Evolutionary conservation across 768 basidiomycete species (phyloP).

Genomic region (Leccinum obscurum): DNA sequence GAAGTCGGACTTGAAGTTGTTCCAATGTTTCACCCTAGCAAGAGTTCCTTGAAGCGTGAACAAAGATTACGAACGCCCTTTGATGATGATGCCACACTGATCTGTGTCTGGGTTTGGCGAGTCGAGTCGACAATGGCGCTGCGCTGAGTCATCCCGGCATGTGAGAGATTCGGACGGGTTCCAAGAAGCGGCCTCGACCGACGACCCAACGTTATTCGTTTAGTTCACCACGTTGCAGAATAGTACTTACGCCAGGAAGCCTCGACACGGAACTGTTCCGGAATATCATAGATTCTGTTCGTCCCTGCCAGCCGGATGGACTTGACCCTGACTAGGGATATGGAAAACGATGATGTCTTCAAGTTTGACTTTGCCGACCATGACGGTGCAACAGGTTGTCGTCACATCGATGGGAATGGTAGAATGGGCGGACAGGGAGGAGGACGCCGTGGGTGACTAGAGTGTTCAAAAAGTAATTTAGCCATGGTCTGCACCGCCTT

Average conservation of each 20-base stretch:
- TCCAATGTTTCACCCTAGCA: slow-evolving; percentile 20
- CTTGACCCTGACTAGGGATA: slow-evolving; percentile 29
- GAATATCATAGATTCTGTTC: slow-evolving; percentile 3
- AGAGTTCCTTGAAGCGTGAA: slow-evolving; percentile 7
- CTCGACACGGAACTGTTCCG: slow-evolving; percentile 16
- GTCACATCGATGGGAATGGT: neutral
- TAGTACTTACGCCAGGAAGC: slow-evolving; percentile 9
- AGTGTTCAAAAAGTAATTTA: neutral
- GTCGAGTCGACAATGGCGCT: neutral
- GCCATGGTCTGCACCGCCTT: neutral
- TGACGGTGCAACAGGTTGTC: neutral
- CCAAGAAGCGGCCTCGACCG: neutral
- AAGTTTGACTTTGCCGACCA: neutral
- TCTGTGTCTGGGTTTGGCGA: neutral
- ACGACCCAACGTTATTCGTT: neutral
- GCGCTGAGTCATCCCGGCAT: slow-evolving; percentile 6
- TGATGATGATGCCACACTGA: slow-evolving; percentile 7
- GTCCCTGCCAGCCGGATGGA: slow-evolving; percentile 23
- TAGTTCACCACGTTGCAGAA: slow-evolving; percentile 8
- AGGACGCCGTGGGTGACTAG: too few species aligned
- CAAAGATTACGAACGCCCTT: slow-evolving; percentile 11
- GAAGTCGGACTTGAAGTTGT: neutral
- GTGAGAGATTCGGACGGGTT: neutral
- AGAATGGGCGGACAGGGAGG: neutral
- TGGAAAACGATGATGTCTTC: slow-evolving; percentile 23